Conservation (phyloP, 2,329 filamentous ascomycete species). For the Colletotrichum gloeosporioides region DNA sequence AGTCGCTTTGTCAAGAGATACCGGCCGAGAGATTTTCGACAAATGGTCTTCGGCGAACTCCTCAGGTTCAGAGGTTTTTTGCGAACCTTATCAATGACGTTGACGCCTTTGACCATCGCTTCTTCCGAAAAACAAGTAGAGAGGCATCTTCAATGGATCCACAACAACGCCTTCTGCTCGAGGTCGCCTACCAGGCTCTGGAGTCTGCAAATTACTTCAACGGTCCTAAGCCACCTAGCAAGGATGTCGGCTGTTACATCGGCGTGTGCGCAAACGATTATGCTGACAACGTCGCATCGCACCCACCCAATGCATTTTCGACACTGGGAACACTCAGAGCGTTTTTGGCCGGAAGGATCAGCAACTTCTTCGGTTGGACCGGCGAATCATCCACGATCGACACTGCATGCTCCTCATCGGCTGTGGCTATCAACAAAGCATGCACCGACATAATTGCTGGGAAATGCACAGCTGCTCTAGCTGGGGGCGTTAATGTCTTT, state of each 20-base stretch:
- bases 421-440: constrained; percentile 39
- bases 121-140: constrained; percentile 39
- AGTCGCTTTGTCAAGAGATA: not conserved
- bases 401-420: constrained; percentile 43
- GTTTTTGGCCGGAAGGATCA: constrained; percentile 37
- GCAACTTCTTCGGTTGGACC: constrained; percentile 39
- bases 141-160: constrained; percentile 36
- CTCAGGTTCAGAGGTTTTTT: not conserved
- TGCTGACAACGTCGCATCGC: constrained; percentile 26
- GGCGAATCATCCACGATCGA: constrained; percentile 39
- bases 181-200: constrained; percentile 38
- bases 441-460: constrained; percentile 28
- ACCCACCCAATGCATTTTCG: not conserved
- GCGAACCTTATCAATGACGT: constrained; percentile 22
- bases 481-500: constrained; percentile 44
- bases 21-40: not conserved
- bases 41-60: not conserved
- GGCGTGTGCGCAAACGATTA: constrained; percentile 24
- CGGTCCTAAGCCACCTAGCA: constrained; percentile 17
- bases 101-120: constrained; percentile 40
- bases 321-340: constrained; percentile 34
- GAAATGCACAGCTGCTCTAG: constrained; percentile 38
- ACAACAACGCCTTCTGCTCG: constrained; percentile 33
- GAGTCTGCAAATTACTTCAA: constrained; percentile 28
- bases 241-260: constrained; percentile 34